A percentile compares a stretch with the other conserved stretches of the same genome.
phyloP scores from a whole-genome alignment of 1,284 basidiomycete genomes.

The Pseudozyma thailandica region DNA sequence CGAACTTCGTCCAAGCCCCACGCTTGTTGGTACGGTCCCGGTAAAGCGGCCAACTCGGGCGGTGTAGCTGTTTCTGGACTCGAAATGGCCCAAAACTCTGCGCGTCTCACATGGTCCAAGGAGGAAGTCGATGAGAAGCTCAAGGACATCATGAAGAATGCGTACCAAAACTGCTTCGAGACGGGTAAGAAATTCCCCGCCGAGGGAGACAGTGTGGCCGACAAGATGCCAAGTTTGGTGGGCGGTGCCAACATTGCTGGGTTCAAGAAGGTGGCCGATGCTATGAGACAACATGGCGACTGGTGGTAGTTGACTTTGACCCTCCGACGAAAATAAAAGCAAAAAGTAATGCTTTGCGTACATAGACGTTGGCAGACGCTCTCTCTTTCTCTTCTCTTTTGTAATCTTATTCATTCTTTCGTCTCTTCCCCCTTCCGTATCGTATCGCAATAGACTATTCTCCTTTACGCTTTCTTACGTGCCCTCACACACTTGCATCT shows the following conservation, averaged over 20 bases:
- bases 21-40: constrained; percentile 57
- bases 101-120: constrained; percentile 76
- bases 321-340: too few relatives aligned
- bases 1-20: constrained; percentile 69
- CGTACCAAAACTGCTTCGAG: constrained; percentile 75
- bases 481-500: too few relatives aligned
- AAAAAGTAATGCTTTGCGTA: too few relatives aligned
- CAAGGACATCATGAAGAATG: constrained; percentile 80
- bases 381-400: too few relatives aligned
- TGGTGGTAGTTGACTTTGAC: constrained; percentile 36
- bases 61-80: constrained; percentile 75
- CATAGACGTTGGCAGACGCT: too few relatives aligned
- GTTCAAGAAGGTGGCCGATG: constrained; percentile 70
- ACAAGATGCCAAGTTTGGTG: constrained; percentile 73
- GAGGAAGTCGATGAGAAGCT: constrained; percentile 79
- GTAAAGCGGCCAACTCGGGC: constrained; percentile 62
- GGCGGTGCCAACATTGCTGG: constrained; percentile 81
- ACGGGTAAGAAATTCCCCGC: constrained; percentile 76
- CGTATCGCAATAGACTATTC: too few relatives aligned
- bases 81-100: constrained; percentile 79
- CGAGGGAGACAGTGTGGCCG: constrained; percentile 68
- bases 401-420: too few relatives aligned
- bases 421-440: too few relatives aligned
- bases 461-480: too few relatives aligned
- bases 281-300: constrained; percentile 59